Percentiles rank a stretch among this genome's conserved stretches.
Evolutionary conservation across 768 basidiomycete genomes (phyloP).

Genomic region (Collybia sordida): DNA sequence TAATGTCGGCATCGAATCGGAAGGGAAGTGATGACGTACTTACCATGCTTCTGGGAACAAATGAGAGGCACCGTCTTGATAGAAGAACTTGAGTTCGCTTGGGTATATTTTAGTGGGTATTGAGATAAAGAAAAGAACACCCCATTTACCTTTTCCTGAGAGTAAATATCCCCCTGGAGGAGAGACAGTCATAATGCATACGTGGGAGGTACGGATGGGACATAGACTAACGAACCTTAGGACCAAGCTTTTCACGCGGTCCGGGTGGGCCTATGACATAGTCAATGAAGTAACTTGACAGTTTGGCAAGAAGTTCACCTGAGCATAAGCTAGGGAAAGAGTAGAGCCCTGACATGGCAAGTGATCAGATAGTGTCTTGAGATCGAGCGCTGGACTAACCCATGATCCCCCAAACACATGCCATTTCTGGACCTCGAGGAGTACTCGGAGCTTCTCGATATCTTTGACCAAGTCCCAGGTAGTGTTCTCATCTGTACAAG

Average conservation of each 20-base stretch:
- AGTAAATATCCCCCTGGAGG: slow-evolving; percentile 80
- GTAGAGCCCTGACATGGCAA: slow-evolving; percentile 67
- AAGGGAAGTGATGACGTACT: slow-evolving; percentile 8
- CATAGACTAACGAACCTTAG: slow-evolving; percentile 50
- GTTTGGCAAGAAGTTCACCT: slow-evolving; percentile 41
- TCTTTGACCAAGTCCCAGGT: slow-evolving; percentile 94
- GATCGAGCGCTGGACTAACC: slow-evolving; percentile 42
- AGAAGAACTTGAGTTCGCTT: slow-evolving; percentile 88
- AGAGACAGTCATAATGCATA: neutral
- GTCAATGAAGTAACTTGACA: neutral
- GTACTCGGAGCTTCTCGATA: slow-evolving; percentile 77
- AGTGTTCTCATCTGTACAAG: slow-evolving; percentile 82
- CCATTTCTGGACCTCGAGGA: slow-evolving; percentile 82
- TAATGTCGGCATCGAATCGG: neutral
- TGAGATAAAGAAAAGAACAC: neutral
- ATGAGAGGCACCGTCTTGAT: slow-evolving; percentile 81
- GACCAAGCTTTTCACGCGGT: slow-evolving; percentile 75
- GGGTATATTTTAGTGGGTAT: neutral
- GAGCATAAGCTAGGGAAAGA: slow-evolving; percentile 81
- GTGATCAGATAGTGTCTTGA: neutral
- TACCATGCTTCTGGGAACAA: slow-evolving; percentile 90
- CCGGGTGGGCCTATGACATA: slow-evolving; percentile 65
- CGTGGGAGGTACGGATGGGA: neutral
- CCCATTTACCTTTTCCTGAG: slow-evolving; percentile 65
- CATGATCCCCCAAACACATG: slow-evolving; percentile 95